Base-by-base conservation (phyloP, 2,329 filamentous ascomycete genomes). In the Tolypocladium album region DNA sequence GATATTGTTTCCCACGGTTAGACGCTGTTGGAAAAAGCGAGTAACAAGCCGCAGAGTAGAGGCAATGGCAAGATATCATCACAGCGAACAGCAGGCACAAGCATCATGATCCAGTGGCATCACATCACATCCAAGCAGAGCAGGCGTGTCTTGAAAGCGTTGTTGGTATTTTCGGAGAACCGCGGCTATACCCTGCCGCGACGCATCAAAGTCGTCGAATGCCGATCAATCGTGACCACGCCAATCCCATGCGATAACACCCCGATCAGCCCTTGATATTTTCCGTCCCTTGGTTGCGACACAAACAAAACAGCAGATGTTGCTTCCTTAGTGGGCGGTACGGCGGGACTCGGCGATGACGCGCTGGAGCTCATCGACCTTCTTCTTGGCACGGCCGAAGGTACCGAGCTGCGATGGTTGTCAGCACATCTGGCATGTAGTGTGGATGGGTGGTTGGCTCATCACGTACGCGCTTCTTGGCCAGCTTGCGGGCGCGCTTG, bases 351-450 rank as follows among this genome's bases (percentile, higher is more conserved):
- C 94, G 74, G 93, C 91, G 77, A 99, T 99, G 80, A 99, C 90
- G 74, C 90, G 87, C 82, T 92, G 90, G 82, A 99, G 91, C 84
- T 97, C 93, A 78, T 99, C 94, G 71, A 99, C 94, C 93, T 99
- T 99, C 78, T 86, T 88, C 93, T 99, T 99, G 76, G 93, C 93
- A 79, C 94, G 93, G 76, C 90, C 90, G 81, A 97, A 97, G 72
- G 94, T 97, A 78, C 94, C 94, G 84, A 99, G 92, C 89, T 94
- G 67, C 66, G 61, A 17, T 34, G 60, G 38, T 61, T 4, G 72
- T 70, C 62, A 61, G 60, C 58, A 57, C 4, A n/a, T 36, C 17
- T 53, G 20, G 50, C 12, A 36, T 1, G 5, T 22, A 11, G 2
- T 11, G 34, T 4, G 17, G 3, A 15, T 22, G 42, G 40, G 59